Conservation (phyloP, 78 protist species). For the Protostelium mycophagum region DNA sequence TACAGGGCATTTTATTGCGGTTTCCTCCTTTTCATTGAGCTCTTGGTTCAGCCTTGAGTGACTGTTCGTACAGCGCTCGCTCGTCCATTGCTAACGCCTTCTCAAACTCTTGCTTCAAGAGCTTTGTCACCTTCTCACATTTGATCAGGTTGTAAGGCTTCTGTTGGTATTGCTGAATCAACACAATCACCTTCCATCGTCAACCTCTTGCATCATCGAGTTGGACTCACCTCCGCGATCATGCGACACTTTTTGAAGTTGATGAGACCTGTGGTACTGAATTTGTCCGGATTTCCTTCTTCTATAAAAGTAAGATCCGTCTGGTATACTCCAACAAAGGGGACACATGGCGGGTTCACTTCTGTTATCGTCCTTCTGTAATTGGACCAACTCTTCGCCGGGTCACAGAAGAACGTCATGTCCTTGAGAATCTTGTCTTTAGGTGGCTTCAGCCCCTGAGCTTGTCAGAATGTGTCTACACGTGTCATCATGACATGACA, state of each 20-base stretch:
- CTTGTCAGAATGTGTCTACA: background rate
- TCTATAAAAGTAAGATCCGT: constrained; percentile 64
- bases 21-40: constrained; percentile 4
- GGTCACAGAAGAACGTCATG: background rate
- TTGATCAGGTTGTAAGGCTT: constrained; percentile 6
- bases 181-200: background rate
- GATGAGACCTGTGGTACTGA: constrained; percentile 16
- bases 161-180: constrained; percentile 21
- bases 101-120: constrained; percentile 13
- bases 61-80: constrained; percentile 18
- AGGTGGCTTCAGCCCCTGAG: background rate
- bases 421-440: background rate
- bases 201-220: constrained; percentile 22
- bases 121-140: background rate
- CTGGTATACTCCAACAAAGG: constrained; percentile 50
- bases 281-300: constrained; percentile 43
- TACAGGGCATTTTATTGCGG: too few species aligned
- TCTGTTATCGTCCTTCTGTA: background rate
- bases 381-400: background rate
- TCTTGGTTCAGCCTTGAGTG: constrained; percentile 54
- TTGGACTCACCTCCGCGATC: constrained; percentile 47
- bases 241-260: constrained; percentile 58
- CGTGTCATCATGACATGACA: background rate
- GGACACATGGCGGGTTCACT: constrained; percentile 15
- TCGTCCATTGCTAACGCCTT: constrained; percentile 2